Conservation (phyloP, 352 stramenopile genomes). For the Aphanomyces cochlioides region DNA sequence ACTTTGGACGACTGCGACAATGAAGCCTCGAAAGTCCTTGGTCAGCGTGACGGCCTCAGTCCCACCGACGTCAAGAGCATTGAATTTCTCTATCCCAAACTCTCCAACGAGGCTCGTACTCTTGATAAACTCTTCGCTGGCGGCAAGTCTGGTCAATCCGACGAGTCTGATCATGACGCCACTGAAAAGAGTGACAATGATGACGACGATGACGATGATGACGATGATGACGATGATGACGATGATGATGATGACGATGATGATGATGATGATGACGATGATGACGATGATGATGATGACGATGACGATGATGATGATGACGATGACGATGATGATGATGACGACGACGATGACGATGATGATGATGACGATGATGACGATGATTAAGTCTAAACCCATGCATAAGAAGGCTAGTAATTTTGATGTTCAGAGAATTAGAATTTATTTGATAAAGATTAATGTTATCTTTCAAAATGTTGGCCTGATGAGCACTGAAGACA, state of each 20-base stretch:
- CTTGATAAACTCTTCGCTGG: background rate
- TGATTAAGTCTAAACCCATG: background rate
- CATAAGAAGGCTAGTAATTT: too few relatives aligned
- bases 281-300: slow-evolving; percentile 7
- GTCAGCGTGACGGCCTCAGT: slow-evolving; percentile 10
- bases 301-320: slow-evolving; percentile 6
- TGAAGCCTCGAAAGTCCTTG: background rate
- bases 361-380: slow-evolving; percentile 9
- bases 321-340: background rate
- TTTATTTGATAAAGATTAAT: too few relatives aligned
- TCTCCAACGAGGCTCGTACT: background rate
- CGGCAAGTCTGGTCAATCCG: background rate
- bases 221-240: slow-evolving; percentile 10
- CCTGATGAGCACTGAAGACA: too few relatives aligned
- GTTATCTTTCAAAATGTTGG: too few relatives aligned
- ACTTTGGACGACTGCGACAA: slow-evolving; percentile 26
- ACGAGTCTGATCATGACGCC: background rate
- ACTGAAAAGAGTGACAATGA: background rate
- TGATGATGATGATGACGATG: slow-evolving; percentile 1
- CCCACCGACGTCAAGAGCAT: slow-evolving; percentile 20
- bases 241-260: slow-evolving; percentile 14
- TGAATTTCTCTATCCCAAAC: background rate
- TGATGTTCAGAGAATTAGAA: too few relatives aligned
- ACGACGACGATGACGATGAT: slow-evolving; percentile 2
- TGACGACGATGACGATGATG: background rate